Evolutionary conservation across 2,329 filamentous ascomycete genomes (phyloP).

Genomic region (Monilinia laxa): DNA sequence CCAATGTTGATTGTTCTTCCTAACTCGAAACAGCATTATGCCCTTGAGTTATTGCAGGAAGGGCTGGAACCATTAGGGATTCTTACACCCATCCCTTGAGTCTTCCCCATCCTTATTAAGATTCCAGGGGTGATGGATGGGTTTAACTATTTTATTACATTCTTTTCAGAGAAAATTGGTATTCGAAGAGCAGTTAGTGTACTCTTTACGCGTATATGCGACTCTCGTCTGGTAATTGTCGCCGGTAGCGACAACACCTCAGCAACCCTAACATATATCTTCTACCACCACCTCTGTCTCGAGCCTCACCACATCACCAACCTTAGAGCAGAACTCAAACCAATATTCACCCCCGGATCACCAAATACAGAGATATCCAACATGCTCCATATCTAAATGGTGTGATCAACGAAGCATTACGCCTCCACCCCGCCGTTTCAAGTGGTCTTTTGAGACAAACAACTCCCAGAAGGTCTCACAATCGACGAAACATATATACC

Average conservation of each 20-base stretch:
- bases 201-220: background rate
- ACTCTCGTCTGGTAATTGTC: conserved; percentile 39
- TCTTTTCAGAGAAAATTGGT: conserved; percentile 24
- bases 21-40: conserved; percentile 21
- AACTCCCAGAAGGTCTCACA: conserved; percentile 39
- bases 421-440: conserved; percentile 26
- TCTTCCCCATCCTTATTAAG: conserved; percentile 27
- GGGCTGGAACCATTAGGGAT: conserved; percentile 26
- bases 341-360: conserved; percentile 18
- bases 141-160: conserved; percentile 25
- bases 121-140: conserved; percentile 26
- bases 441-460: conserved; percentile 40
- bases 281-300: conserved; percentile 41
- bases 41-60: conserved; percentile 26
- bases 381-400: conserved; percentile 27
- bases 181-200: conserved; percentile 25
- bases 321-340: conserved; percentile 28
- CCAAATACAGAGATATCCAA: conserved; percentile 20
- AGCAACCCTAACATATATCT: conserved; percentile 43
- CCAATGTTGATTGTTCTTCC: too few relatives aligned
- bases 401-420: conserved; percentile 30
- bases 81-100: conserved; percentile 32
- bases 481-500: conserved; percentile 27
- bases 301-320: conserved; percentile 24
- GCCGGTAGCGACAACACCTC: conserved; percentile 47